A percentile compares a stretch with the other conserved stretches of the same genome.
phyloP scores from a whole-genome alignment of 225 moss, liverwort and hornwort genomes.

The Pseudisothecium myosuroides region DNA sequence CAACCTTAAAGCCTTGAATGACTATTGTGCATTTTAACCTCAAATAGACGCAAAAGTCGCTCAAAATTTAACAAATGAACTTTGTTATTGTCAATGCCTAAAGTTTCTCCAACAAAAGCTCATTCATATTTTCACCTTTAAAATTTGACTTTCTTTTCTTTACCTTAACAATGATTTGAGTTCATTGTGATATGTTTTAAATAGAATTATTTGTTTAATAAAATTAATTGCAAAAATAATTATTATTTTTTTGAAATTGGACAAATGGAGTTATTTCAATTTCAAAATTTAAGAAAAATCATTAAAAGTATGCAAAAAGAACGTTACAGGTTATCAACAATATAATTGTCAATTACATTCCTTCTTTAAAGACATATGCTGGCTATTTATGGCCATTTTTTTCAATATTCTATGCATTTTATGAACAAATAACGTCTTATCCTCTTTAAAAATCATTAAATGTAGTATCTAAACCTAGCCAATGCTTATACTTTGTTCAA shows the following conservation, averaged over 20 bases:
- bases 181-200: accelerated
- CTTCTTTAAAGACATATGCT: no score
- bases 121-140: not conserved
- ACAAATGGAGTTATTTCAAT: not conserved
- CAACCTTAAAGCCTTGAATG: not conserved
- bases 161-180: not conserved
- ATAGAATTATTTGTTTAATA: not conserved
- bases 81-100: not conserved
- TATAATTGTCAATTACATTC: no score
- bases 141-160: not conserved
- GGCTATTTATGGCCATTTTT: no score
- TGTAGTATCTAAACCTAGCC: no score
- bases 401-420: no score
- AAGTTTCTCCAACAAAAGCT: accelerated
- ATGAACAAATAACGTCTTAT: no score
- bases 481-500: no score
- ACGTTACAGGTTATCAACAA: no score
- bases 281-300: accelerated
- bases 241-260: accelerated
- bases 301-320: no score
- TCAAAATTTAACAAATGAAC: not conserved
- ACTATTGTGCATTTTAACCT: accelerated
- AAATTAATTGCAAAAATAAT: not conserved
- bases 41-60: accelerated
- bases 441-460: no score